Conservation (phyloP, 164 flowering plant genomes). For the Santalum album region DNA sequence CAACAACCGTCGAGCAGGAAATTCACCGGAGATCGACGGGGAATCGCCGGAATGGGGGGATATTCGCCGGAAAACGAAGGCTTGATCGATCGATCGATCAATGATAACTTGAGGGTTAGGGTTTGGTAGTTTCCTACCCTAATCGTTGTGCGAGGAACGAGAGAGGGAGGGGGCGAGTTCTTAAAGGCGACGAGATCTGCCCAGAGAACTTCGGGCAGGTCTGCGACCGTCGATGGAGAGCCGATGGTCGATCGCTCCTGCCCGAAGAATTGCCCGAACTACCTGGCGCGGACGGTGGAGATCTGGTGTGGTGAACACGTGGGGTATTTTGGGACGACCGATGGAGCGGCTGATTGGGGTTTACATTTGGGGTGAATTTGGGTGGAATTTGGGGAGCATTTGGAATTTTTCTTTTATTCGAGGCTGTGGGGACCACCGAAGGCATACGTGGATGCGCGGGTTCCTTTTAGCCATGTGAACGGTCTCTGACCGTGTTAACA, state of each 20-base stretch:
- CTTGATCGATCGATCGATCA: background rate
- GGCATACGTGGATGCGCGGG: too few species aligned
- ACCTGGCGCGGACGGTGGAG: slow-evolving; percentile 12
- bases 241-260: too few species aligned
- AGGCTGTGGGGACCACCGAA: too few species aligned
- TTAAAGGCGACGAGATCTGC: slow-evolving; percentile 12
- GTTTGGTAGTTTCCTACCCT: slow-evolving; percentile 3
- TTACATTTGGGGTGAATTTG: background rate
- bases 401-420: background rate
- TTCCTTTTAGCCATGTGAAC: too few species aligned
- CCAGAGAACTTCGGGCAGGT: slow-evolving; percentile 7
- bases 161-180: slow-evolving; percentile 2
- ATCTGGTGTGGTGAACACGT: background rate
- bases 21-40: background rate
- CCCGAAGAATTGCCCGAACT: background rate
- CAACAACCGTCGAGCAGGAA: background rate
- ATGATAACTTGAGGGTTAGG: background rate
- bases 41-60: background rate
- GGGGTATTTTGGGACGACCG: background rate
- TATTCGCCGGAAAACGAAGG: background rate
- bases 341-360: slow-evolving; percentile 14
- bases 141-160: background rate
- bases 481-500: too few species aligned
- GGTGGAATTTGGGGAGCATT: background rate
- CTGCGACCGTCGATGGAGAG: slow-evolving; percentile 1